These are phyloP conservation scores for Elsinoe perseae DNA, from an alignment of 2,329 filamentous ascomycete genomes.

Conservation along the genomic window DNA sequence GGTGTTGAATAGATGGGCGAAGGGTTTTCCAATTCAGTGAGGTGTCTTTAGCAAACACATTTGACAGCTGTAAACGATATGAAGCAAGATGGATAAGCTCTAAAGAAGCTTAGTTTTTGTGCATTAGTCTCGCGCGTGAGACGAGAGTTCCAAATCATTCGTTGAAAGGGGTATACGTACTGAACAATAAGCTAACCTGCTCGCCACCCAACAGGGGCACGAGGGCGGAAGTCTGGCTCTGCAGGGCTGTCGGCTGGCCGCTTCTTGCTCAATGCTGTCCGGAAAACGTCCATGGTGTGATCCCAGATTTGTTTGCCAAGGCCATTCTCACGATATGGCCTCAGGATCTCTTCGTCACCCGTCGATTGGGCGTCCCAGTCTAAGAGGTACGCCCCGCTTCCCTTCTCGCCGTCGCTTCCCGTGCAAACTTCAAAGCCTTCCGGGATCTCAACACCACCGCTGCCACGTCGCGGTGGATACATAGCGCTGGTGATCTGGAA, in stretches of 20 bases:
- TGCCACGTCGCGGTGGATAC: slow-evolving; percentile 26
- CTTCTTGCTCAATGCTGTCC: slow-evolving; percentile 25
- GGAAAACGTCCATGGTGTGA: slow-evolving; percentile 31
- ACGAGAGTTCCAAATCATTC: too few species aligned
- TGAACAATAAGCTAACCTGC: background rate
- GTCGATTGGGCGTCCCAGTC: slow-evolving; percentile 32
- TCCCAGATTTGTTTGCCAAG: slow-evolving; percentile 30
- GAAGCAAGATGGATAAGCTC: background rate
- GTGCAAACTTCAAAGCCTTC: slow-evolving; percentile 25
- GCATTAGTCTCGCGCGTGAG: too few species aligned
- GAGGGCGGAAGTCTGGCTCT: background rate
- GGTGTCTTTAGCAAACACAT: background rate
- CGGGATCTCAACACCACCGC: slow-evolving; percentile 25
- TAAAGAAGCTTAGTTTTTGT: background rate
- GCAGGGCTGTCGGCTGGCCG: slow-evolving; percentile 20
- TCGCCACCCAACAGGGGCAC: slow-evolving; percentile 4
- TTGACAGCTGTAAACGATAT: background rate
- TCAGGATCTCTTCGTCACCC: slow-evolving; percentile 28
- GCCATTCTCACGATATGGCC: slow-evolving; percentile 27
- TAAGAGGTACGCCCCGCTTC: slow-evolving; percentile 32
- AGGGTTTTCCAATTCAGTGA: background rate
- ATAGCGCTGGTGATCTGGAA: slow-evolving; percentile 34
- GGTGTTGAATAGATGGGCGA: background rate
- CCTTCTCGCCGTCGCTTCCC: slow-evolving; percentile 26
- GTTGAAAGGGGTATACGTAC: slow-evolving; percentile 7